Base-by-base conservation (phyloP, 495 filamentous ascomycete genomes). In the Acidomyces sp. region DNA sequence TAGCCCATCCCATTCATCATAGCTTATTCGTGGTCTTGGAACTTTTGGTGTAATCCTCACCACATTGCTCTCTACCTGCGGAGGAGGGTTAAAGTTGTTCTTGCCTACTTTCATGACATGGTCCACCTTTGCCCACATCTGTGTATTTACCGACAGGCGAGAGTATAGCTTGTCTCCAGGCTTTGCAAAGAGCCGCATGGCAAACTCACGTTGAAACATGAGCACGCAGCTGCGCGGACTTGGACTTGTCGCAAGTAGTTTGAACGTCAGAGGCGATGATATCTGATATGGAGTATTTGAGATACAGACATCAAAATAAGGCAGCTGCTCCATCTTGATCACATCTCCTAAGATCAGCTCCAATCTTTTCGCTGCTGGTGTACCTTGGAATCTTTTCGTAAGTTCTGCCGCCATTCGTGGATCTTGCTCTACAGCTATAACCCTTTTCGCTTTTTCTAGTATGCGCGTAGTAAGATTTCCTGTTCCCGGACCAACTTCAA, bases 241-340 rank as follows among this genome's bases (percentile, higher is more conserved):
- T 0, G 83, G 84, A 35, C 75, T 75, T 34, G 81, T 72, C 18
- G 81, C 69, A 20, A 96, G 74, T 34, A 95, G 78, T 59, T 94
- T 93, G 70, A 94, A 85, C 36, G 86, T 83, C 12, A 96, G 70
- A 10, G 88, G 88, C 34, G 77, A 83, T 6, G 82, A 92, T 45
- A 96, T 96, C 66, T 92, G 81, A 61, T 96, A 96, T 1, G 88
- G 87, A 9, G 90, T 95, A 56, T 95, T 95, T 54, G 73, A 80
- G 41, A 96, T 93, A 61, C 83, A 85, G 48, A 90, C 84, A 62
- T 92, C 86, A 53, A 88, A 90, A 52, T 77, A 75, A 19, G 86
- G 86, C 33, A 92, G 67, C 39, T 85, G 76, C 1, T 52, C 52
- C 7, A 78, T 78, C 66, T 94, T 96, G 57, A 93, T 88, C 37